These are phyloP conservation scores for Thraustochytrium sp. DNA, from an alignment of 352 stramenopile genomes.

Conservation along the genomic window DNA sequence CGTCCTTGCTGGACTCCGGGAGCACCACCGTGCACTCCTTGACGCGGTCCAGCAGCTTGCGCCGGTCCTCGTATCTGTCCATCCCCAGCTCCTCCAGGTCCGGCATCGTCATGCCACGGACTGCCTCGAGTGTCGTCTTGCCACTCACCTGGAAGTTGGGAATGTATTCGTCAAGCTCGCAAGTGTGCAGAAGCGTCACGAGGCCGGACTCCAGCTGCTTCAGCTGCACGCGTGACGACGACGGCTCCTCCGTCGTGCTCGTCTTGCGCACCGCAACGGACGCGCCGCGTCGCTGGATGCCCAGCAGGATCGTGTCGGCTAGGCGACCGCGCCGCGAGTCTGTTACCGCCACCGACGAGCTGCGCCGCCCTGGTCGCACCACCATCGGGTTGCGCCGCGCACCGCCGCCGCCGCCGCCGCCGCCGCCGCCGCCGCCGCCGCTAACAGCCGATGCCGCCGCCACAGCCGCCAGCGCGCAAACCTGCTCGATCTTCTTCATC, in stretches of 20 bases:
- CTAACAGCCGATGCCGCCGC: too few relatives aligned
- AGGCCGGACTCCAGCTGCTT: neutral
- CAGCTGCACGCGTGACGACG: neutral
- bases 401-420: too few relatives aligned
- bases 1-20: neutral
- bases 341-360: too few relatives aligned
- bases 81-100: neutral
- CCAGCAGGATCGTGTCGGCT: too few relatives aligned
- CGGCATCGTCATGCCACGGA: constrained; percentile 14
- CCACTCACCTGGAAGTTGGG: neutral
- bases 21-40: constrained; percentile 7
- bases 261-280: too few relatives aligned
- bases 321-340: too few relatives aligned
- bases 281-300: too few relatives aligned
- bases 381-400: too few relatives aligned
- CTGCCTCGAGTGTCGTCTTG: constrained; percentile 15
- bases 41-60: constrained; percentile 12
- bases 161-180: constrained; percentile 1
- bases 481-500: neutral
- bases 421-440: too few relatives aligned
- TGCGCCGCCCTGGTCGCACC: too few relatives aligned
- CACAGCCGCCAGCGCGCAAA: neutral
- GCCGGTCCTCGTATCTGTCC: neutral
- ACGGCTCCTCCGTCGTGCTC: neutral
- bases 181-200: neutral